Conservation (phyloP, 768 basidiomycete genomes). For the Rhizopogon rudus region DNA sequence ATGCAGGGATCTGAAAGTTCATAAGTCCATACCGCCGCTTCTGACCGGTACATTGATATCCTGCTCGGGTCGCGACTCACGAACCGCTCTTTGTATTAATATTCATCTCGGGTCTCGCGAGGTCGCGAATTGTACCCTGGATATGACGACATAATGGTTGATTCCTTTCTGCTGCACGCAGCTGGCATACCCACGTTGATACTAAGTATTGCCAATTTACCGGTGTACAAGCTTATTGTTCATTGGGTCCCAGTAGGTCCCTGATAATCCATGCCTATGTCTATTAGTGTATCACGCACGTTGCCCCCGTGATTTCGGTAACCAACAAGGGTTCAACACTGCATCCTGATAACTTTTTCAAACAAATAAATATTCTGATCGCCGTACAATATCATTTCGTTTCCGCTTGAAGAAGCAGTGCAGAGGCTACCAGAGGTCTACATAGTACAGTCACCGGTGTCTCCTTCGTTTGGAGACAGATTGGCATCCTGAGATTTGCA, state of each 20-base stretch:
- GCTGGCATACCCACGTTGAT: not conserved
- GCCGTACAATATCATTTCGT: no score
- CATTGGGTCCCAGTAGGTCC: not conserved
- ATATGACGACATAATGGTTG: not conserved
- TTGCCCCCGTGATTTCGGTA: not conserved
- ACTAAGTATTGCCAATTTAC: no score
- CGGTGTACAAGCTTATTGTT: not conserved
- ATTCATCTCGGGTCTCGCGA: not conserved
- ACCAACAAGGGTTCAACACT: not conserved
- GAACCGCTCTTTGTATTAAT: not conserved
- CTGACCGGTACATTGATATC: not conserved
- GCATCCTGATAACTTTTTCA: not conserved
- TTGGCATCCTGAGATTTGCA: not conserved
- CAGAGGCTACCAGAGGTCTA: not conserved
- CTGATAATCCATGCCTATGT: not conserved
- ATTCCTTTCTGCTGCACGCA: no score
- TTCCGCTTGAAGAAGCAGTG: no score
- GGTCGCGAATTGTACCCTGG: slow-evolving; percentile 1
- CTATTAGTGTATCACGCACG: not conserved
- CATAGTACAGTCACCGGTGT: no score
- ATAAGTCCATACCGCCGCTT: not conserved
- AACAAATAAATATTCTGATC: not conserved
- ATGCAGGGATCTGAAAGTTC: no score
- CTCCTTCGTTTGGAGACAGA: no score
- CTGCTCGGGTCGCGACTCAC: not conserved